Evolutionary conservation across 352 stramenopile genomes (phyloP).

Genomic region (Phytopythium oedochilum): DNA sequence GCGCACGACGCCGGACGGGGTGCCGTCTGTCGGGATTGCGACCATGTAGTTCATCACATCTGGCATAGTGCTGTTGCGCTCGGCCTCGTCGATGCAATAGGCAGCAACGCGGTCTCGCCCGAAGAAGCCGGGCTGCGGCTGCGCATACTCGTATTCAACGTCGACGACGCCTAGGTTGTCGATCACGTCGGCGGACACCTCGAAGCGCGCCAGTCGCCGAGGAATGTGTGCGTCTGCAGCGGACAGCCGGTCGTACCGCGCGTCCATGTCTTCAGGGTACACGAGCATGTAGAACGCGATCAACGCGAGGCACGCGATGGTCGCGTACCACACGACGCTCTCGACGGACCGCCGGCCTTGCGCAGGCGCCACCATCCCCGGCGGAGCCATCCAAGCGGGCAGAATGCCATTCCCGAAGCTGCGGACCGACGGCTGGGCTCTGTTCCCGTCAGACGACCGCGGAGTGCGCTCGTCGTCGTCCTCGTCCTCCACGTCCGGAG

Average conservation of each 20-base stretch:
- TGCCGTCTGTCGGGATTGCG: constrained; percentile 12
- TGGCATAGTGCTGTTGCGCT: constrained; percentile 1
- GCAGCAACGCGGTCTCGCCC: constrained; percentile 15
- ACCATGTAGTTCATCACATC: constrained; percentile 21
- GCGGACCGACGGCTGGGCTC: neutral
- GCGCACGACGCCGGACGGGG: constrained; percentile 16
- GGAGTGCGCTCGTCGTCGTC: neutral
- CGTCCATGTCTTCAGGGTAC: neutral
- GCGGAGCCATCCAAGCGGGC: neutral
- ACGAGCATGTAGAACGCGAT: constrained; percentile 3
- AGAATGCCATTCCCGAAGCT: neutral
- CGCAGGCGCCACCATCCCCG: neutral
- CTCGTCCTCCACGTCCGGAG: constrained; percentile 2
- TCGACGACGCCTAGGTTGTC: constrained; percentile 26
- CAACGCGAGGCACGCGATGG: neutral
- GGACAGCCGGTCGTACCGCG: constrained; percentile 3
- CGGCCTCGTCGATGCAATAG: constrained; percentile 27
- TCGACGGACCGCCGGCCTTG: neutral
- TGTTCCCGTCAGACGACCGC: neutral
- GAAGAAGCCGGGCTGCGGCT: constrained; percentile 20
- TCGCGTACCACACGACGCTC: constrained; percentile 4
- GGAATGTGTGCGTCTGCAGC: constrained; percentile 13
- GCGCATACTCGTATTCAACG: constrained; percentile 32
- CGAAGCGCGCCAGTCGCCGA: constrained; percentile 17
- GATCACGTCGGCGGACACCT: constrained; percentile 20